Evolutionary conservation across 164 flowering plant species (phyloP).

Genomic region (Litsea cubeba): DNA sequence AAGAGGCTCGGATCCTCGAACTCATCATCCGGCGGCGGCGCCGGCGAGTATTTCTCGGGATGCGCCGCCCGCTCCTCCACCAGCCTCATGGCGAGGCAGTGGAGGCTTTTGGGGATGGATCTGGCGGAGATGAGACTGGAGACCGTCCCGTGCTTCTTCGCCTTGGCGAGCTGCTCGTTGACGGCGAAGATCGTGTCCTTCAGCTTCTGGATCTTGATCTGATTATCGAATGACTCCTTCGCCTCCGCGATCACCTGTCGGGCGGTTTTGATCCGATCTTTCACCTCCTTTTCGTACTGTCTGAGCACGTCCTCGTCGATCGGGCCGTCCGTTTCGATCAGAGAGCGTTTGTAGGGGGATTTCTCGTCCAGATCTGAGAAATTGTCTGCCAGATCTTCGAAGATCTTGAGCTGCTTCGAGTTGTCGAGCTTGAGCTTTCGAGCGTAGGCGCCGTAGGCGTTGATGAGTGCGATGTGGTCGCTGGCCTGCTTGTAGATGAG

Average conservation of each 20-base stretch:
- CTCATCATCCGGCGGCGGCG: slow-evolving; percentile 32
- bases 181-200: slow-evolving; percentile 92
- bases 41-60: slow-evolving; percentile 68
- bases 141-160: slow-evolving; percentile 77
- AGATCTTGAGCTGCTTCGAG: slow-evolving; percentile 59
- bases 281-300: slow-evolving; percentile 91
- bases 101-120: slow-evolving; percentile 83
- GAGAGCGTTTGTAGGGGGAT: slow-evolving; percentile 34
- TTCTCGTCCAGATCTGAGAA: slow-evolving; percentile 47
- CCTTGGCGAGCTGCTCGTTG: slow-evolving; percentile 70
- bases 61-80: slow-evolving; percentile 73
- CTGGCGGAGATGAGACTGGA: slow-evolving; percentile 75
- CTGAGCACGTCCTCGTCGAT: slow-evolving; percentile 74
- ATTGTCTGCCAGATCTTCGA: slow-evolving; percentile 65
- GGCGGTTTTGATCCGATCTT: slow-evolving; percentile 70
- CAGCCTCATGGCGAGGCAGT: slow-evolving; percentile 87
- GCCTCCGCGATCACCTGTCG: slow-evolving; percentile 63
- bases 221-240: slow-evolving; percentile 89
- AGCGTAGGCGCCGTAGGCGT: slow-evolving; percentile 83
- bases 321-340: slow-evolving; percentile 52
- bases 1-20: slow-evolving; percentile 76
- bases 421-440: slow-evolving; percentile 84
- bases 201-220: slow-evolving; percentile 91
- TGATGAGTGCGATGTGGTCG: slow-evolving; percentile 74
- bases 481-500: slow-evolving; percentile 73